These are phyloP conservation scores for Rhizophora mangle DNA, from an alignment of 345 rosid genomes.

Conservation along the genomic window DNA sequence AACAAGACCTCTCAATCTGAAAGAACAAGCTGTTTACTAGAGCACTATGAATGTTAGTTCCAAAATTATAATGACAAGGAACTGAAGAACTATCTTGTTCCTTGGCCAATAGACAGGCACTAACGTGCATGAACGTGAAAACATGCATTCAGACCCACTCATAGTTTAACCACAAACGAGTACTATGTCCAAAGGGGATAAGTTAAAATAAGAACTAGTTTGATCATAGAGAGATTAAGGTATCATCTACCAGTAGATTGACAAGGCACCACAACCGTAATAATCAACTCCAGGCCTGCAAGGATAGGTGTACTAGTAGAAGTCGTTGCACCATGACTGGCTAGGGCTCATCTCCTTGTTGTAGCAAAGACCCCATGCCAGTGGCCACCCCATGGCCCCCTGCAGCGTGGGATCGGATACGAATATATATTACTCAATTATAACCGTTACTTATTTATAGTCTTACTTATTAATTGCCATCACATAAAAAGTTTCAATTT, in stretches of 20 bases:
- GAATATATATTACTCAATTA: too few relatives aligned
- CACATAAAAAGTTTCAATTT: too few relatives aligned
- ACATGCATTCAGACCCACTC: too few relatives aligned
- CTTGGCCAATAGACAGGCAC: too few relatives aligned
- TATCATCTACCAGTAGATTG: slow-evolving; percentile 69
- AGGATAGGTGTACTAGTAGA: slow-evolving; percentile 61
- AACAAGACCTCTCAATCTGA: too few relatives aligned
- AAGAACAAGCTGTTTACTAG: too few relatives aligned
- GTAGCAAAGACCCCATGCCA: slow-evolving; percentile 93
- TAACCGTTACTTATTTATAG: too few relatives aligned
- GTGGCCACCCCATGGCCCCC: too few relatives aligned
- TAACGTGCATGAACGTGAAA: too few relatives aligned
- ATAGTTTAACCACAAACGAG: background rate
- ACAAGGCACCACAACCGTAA: slow-evolving; percentile 96
- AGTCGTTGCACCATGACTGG: slow-evolving; percentile 75
- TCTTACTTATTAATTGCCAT: too few relatives aligned
- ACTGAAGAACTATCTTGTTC: too few relatives aligned
- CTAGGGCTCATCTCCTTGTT: slow-evolving; percentile 92
- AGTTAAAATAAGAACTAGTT: background rate
- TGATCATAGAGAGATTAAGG: background rate
- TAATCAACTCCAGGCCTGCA: slow-evolving; percentile 92
- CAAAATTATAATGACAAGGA: background rate
- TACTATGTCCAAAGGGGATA: background rate
- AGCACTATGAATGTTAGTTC: background rate
- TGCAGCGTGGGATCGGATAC: too few relatives aligned